Evolutionary conservation across 2,329 filamentous ascomycete genomes (phyloP).

Genomic region (Fusarium dimerum): DNA sequence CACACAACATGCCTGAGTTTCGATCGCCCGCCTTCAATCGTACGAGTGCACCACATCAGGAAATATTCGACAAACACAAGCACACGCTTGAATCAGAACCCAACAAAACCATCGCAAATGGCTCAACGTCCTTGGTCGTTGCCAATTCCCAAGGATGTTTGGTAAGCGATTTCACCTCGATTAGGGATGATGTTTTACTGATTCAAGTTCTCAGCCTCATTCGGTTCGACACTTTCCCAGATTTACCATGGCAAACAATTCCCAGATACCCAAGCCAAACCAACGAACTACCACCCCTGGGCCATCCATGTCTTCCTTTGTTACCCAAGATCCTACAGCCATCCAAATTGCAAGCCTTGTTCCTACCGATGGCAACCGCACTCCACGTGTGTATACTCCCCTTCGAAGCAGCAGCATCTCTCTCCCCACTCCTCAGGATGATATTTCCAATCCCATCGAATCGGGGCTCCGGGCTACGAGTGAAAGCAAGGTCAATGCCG

Average conservation of each 20-base stretch:
- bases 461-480: not conserved
- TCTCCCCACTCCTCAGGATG: not conserved
- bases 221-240: not conserved
- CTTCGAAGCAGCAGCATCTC: conserved; percentile 2
- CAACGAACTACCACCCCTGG: not conserved
- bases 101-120: not conserved
- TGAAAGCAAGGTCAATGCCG: not conserved
- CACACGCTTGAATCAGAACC: not conserved
- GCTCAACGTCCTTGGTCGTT: not conserved
- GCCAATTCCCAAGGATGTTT: not conserved
- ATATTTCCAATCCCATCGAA: conserved; percentile 1
- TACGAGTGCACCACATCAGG: not conserved
- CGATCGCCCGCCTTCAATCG: not conserved
- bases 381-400: not conserved
- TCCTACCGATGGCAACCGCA: not conserved
- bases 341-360: not conserved
- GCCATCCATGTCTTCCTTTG: not conserved
- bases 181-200: no score
- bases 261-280: not conserved
- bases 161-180: not conserved
- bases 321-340: not conserved
- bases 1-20: not conserved
- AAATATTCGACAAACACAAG: not conserved
- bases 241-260: not conserved
- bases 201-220: no score